phyloP scores from a whole-genome alignment of 2,329 filamentous ascomycete genomes.

The Exophiala mesophila region DNA sequence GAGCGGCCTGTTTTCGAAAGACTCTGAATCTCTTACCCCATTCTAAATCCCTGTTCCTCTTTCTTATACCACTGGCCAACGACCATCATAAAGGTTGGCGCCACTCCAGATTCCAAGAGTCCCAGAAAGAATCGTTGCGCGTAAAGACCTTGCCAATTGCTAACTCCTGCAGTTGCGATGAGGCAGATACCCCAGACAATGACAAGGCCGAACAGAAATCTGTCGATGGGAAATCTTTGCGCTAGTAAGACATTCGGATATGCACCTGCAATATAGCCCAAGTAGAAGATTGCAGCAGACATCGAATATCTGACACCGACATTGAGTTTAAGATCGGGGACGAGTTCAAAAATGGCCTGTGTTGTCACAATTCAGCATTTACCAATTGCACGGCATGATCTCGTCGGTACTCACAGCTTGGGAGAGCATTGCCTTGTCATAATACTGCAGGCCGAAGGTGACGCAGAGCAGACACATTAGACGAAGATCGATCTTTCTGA shows the following conservation, averaged over 20 bases:
- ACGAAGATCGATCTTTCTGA: neutral
- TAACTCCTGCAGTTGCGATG: conserved; percentile 63
- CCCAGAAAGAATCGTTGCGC: conserved; percentile 60
- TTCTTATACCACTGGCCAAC: conserved; percentile 61
- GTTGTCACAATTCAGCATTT: neutral
- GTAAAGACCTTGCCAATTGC: conserved; percentile 57
- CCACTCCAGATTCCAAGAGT: conserved; percentile 59
- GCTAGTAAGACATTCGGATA: conserved; percentile 68
- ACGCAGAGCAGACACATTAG: neutral
- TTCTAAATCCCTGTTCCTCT: conserved; percentile 57
- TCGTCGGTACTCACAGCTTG: conserved; percentile 40
- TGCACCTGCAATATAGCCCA: conserved; percentile 67
- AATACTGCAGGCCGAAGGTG: neutral
- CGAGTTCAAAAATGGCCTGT: conserved; percentile 40
- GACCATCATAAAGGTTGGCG: conserved; percentile 61
- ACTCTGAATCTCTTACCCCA: conserved; percentile 45
- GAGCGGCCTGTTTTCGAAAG: neutral
- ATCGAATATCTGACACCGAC: conserved; percentile 40
- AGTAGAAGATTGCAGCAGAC: conserved; percentile 51
- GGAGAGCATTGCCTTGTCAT: conserved; percentile 44
- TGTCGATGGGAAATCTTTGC: conserved; percentile 62
- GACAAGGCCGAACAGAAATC: conserved; percentile 58
- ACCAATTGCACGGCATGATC: neutral
- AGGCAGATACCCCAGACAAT: conserved; percentile 63
- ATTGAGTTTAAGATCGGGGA: conserved; percentile 37